Percentiles rank a stretch among this genome's conserved stretches.
phyloP scores from a whole-genome alignment of 2,329 filamentous ascomycete species.

The Rhynchosporium secalis region DNA sequence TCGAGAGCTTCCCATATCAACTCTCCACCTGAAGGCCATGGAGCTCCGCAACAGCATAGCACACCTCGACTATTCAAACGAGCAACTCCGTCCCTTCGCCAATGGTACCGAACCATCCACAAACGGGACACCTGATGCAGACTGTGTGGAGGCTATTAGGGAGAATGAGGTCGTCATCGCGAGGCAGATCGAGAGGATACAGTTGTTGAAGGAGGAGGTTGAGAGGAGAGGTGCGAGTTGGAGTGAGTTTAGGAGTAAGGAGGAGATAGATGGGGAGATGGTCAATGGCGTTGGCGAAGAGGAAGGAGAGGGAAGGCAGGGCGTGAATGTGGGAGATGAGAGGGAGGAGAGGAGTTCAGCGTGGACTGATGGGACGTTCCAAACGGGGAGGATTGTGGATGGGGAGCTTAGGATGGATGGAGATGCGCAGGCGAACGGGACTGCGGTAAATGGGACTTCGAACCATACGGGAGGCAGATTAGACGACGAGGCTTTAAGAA shows the following conservation, averaged over 20 bases:
- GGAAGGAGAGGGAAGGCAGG: constrained; percentile 8
- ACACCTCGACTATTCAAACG: constrained; percentile 73
- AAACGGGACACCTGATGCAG: constrained; percentile 55
- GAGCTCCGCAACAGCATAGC: constrained; percentile 74
- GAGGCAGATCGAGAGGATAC: constrained; percentile 66
- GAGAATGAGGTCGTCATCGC: constrained; percentile 71
- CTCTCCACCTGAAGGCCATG: constrained; percentile 70
- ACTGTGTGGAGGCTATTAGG: constrained; percentile 71
- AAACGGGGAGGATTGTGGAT: constrained; percentile 56
- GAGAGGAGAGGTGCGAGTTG: constrained; percentile 54
- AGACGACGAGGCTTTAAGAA: constrained; percentile 59
- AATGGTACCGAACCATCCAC: constrained; percentile 41
- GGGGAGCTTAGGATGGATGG: constrained; percentile 51
- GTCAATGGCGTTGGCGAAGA: constrained; percentile 29
- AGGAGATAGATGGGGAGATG: constrained; percentile 43
- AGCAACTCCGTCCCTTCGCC: constrained; percentile 69
- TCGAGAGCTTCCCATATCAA: constrained; percentile 61
- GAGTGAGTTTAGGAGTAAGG: constrained; percentile 54
- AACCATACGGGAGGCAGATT: constrained; percentile 48
- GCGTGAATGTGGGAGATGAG: constrained; percentile 6
- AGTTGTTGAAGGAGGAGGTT: constrained; percentile 64
- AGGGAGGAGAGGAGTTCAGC: constrained; percentile 38
- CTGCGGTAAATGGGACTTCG: constrained; percentile 19
- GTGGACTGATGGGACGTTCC: constrained; percentile 65
- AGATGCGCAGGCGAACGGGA: constrained; percentile 18